A percentile compares a stretch with the other conserved stretches of the same genome.
These are phyloP conservation scores for Neocallimastix lanati DNA, from an alignment of 192 early-diverging fungal genomes.

Conservation along the genomic window DNA sequence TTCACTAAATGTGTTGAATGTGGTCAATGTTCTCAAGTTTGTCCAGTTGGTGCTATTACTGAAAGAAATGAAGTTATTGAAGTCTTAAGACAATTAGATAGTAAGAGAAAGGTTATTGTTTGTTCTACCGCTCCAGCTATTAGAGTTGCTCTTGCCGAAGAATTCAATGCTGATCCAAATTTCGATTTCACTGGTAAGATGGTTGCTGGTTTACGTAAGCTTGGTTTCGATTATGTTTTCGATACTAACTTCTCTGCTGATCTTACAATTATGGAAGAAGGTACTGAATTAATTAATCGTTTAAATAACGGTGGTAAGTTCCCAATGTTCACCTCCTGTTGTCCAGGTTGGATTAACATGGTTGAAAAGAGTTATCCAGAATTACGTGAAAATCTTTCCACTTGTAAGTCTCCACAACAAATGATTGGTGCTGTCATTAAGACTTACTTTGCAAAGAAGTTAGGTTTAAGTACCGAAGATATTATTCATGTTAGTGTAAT, in stretches of 20 bases:
- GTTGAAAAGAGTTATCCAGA: background rate
- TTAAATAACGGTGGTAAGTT: background rate
- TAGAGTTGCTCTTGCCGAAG: slow-evolving; percentile 1
- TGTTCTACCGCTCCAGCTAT: slow-evolving; percentile 1
- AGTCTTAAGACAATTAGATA: background rate
- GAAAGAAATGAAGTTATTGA: background rate
- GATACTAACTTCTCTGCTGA: background rate
- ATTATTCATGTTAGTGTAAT: background rate
- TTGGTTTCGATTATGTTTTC: background rate
- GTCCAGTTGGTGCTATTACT: slow-evolving; percentile 2
- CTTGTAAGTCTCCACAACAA: background rate
- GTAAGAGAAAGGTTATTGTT: background rate
- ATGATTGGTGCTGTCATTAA: background rate
- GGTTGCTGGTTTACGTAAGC: background rate
- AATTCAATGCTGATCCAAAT: background rate
- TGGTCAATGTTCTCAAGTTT: slow-evolving; percentile 1
- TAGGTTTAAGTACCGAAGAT: background rate
- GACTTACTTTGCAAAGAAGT: background rate
- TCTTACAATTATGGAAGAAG: background rate
- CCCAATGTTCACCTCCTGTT: slow-evolving; percentile 1
- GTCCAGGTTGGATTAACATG: background rate
- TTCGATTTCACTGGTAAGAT: background rate
- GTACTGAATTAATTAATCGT: background rate
- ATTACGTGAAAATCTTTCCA: background rate
- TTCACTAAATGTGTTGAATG: background rate